Evolutionary conservation across 352 stramenopile genomes (phyloP), one percentile per base, ranked within the genome.

Genomic region (Globisporangium echinulatum): DNA sequence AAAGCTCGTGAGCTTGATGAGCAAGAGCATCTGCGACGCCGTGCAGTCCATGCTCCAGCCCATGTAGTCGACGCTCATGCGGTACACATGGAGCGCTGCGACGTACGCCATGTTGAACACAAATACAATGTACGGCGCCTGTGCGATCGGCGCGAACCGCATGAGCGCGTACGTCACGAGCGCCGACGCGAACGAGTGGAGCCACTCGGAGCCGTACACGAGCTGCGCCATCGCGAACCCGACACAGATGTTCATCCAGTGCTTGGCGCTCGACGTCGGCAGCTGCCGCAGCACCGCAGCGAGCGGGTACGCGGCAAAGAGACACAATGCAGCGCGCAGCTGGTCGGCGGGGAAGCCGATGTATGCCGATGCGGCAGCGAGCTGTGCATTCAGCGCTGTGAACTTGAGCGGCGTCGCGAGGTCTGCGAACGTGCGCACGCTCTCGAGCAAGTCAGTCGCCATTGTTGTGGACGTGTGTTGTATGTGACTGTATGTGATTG

Each of bases 1-100:
- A 63, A 99, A 97, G 67, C 92, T 97, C 55, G 96, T 98, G 39
- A 99, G 79, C 68, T 99, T 99, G 85, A 98, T 98, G 38, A 97
- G 92, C 33, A 99, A 70, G 46, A 98, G 77, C 93, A 97, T 97
- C 68, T 97, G 88, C 37, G 82, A 73, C 0, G 69, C 88, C 5
- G 87, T 96, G 43, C 83, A 88, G 68, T 97, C 90, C 52, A 96
- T 70, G 42, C 61, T 93, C 78, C 80, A 94, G 59, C 85, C 85
- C 71, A 98, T 92, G 67, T 98, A 99, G 71, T 98, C 96, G 43
- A 98, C 90, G 63, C 92, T 95, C 60, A 98, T 80, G 61, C 96
- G 92, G 74, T 99, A 96, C 36, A 98, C 75, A 71, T 99, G 96
- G n/a, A 84, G 80, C 13, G 81, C 69, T 40, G 89, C 82, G 49